phyloP scores from a whole-genome alignment of 805 yeast genomes.

The Candida railenensis region DNA sequence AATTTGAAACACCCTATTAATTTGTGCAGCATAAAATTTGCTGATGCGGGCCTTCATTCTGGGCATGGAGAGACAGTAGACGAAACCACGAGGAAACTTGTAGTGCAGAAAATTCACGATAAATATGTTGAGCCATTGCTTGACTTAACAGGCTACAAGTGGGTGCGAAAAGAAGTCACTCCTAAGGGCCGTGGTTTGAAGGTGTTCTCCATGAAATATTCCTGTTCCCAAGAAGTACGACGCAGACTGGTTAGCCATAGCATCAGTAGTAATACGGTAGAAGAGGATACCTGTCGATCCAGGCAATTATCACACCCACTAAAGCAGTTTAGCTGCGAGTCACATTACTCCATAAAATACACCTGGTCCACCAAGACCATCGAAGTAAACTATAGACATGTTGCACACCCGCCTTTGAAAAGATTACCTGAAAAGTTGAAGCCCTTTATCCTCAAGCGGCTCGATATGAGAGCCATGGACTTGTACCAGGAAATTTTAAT shows the following conservation, averaged over 20 bases:
- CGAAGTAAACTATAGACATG: slow-evolving; percentile 14
- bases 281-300: neutral
- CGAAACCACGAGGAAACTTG: slow-evolving; percentile 6
- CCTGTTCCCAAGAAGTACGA: slow-evolving; percentile 15
- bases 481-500: slow-evolving; percentile 15
- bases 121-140: slow-evolving; percentile 16
- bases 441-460: slow-evolving; percentile 14
- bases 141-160: slow-evolving; percentile 14
- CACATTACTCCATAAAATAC: slow-evolving; percentile 14
- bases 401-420: slow-evolving; percentile 14
- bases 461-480: slow-evolving; percentile 16
- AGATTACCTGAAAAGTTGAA: slow-evolving; percentile 16
- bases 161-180: slow-evolving; percentile 18
- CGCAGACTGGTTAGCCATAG: neutral
- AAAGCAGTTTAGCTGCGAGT: slow-evolving; percentile 15
- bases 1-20: slow-evolving; percentile 4
- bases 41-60: slow-evolving; percentile 6
- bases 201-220: slow-evolving; percentile 15
- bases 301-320: slow-evolving; percentile 16
- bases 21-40: slow-evolving; percentile 5
- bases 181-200: slow-evolving; percentile 16
- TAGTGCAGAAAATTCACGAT: slow-evolving; percentile 12
- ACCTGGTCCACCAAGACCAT: slow-evolving; percentile 13
- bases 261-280: neutral
- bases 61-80: neutral